These are phyloP conservation scores for Teratosphaeriaceae sp. DNA, from an alignment of 2,329 filamentous ascomycete genomes.

Conservation along the genomic window DNA sequence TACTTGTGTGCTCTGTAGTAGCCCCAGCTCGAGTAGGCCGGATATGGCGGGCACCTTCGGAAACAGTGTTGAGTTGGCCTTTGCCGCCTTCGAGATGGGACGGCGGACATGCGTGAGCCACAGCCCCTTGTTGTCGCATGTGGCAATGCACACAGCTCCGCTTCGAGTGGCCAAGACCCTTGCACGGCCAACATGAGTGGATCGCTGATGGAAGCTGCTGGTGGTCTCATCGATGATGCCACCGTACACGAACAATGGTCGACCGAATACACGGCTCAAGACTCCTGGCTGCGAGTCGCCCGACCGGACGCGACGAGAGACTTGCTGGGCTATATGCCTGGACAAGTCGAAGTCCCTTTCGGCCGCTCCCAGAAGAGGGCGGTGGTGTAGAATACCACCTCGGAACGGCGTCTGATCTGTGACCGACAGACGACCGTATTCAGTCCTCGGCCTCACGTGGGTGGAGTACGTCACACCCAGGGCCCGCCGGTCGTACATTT, in stretches of 20 bases:
- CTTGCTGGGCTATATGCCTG: constrained; percentile 30
- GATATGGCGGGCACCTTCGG: constrained; percentile 36
- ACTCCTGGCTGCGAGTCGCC: constrained; percentile 39
- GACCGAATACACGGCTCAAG: constrained; percentile 32
- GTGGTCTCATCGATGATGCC: constrained; percentile 33
- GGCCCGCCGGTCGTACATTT: background rate
- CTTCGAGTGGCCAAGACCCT: constrained; percentile 32
- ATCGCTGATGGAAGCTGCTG: background rate
- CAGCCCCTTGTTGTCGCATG: constrained; percentile 34
- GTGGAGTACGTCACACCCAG: constrained; percentile 13
- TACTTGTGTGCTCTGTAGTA: too few relatives aligned
- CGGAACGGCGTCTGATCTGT: constrained; percentile 31
- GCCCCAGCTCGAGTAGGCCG: constrained; percentile 30
- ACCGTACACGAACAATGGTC: constrained; percentile 36
- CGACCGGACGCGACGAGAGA: constrained; percentile 38
- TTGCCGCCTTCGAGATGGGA: constrained; percentile 33
- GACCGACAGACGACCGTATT: constrained; percentile 28
- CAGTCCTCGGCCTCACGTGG: constrained; percentile 19
- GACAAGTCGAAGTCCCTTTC: constrained; percentile 33
- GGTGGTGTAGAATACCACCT: constrained; percentile 32
- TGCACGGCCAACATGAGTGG: constrained; percentile 10
- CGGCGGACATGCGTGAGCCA: constrained; percentile 39
- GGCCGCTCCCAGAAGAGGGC: constrained; percentile 35
- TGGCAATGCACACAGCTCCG: constrained; percentile 30
- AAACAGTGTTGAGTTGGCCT: constrained; percentile 35